Percentiles rank a stretch among this genome's conserved stretches.
Evolutionary conservation across 2,329 filamentous ascomycete genomes (phyloP).

Genomic region (Exophiala lecanii-corni): DNA sequence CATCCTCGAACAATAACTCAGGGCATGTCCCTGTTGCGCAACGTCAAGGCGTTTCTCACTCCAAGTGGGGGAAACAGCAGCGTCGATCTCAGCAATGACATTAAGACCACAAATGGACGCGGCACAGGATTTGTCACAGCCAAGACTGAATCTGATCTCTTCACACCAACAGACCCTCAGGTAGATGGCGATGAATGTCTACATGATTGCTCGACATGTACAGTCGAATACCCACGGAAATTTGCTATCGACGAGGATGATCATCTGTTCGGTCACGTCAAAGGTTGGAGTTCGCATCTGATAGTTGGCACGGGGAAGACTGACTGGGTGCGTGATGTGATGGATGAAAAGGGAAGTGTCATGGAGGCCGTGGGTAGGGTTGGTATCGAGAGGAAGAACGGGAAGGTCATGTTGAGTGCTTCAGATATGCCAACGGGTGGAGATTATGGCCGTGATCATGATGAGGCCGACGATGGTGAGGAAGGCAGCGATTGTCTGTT

Average conservation of each 20-base stretch:
- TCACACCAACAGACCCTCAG: constrained; percentile 67
- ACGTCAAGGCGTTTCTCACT: constrained; percentile 14
- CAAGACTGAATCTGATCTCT: constrained; percentile 53
- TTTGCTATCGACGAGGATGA: constrained; percentile 71
- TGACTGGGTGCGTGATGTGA: constrained; percentile 88
- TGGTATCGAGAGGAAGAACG: constrained; percentile 29
- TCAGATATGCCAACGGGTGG: constrained; percentile 21
- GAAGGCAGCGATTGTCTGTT: constrained; percentile 23
- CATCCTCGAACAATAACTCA: neutral
- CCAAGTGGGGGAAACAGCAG: constrained; percentile 3
- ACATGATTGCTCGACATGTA: constrained; percentile 79
- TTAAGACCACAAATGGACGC: too few relatives aligned
- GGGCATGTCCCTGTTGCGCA: constrained; percentile 19
- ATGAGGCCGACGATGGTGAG: constrained; percentile 7
- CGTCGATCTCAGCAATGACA: constrained; percentile 3
- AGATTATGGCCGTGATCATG: constrained; percentile 1
- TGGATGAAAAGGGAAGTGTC: constrained; percentile 78
- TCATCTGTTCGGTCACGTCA: constrained; percentile 76
- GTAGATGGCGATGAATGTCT: constrained; percentile 85
- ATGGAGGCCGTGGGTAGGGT: constrained; percentile 67
- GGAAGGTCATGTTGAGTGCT: constrained; percentile 26
- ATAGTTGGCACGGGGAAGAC: constrained; percentile 92
- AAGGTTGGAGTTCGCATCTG: constrained; percentile 83
- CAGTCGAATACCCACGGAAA: constrained; percentile 70
- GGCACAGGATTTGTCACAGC: constrained; percentile 43